Conservation (phyloP, 345 rosid genomes). For the Atalantia buxifolia region DNA sequence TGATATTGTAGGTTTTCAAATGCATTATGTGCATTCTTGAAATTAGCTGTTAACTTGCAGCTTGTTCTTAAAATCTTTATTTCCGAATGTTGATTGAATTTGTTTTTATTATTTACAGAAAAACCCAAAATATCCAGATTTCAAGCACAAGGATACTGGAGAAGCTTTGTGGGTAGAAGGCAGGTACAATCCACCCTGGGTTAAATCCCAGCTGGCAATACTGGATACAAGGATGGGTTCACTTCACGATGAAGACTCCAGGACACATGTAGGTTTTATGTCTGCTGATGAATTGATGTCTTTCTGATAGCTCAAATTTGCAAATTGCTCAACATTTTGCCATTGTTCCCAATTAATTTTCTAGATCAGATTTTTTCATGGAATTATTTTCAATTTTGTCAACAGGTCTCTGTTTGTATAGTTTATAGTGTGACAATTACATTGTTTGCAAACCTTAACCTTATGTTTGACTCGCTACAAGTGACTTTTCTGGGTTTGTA, state of each 20-base stretch:
- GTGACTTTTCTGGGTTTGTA: not conserved
- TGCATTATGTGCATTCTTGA: not conserved
- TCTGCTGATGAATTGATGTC: slow-evolving; percentile 31
- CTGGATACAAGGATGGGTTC: slow-evolving; percentile 47
- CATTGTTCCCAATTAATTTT: not conserved
- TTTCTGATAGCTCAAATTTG: slow-evolving; percentile 14
- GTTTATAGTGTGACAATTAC: not conserved
- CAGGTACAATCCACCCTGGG: slow-evolving; percentile 57
- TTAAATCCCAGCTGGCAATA: slow-evolving; percentile 50
- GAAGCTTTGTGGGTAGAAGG: slow-evolving; percentile 70
- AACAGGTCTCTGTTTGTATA: not conserved
- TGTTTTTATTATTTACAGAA: slow-evolving; percentile 31
- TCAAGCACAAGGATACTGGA: slow-evolving; percentile 74
- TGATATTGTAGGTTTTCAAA: not conserved
- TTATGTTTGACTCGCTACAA: not conserved
- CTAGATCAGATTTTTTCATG: not conserved
- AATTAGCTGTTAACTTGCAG: not conserved
- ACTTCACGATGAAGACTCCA: slow-evolving; percentile 23
- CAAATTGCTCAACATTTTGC: not conserved
- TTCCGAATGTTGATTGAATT: not conserved
- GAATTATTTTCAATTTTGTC: not conserved
- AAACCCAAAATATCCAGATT: slow-evolving; percentile 64
- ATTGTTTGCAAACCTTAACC: not conserved
- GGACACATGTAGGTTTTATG: slow-evolving; percentile 27
- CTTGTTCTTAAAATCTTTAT: not conserved